Evolutionary conservation across 2,329 filamentous ascomycete genomes (phyloP).

Genomic region (Pseudocercospora macadamiae): DNA sequence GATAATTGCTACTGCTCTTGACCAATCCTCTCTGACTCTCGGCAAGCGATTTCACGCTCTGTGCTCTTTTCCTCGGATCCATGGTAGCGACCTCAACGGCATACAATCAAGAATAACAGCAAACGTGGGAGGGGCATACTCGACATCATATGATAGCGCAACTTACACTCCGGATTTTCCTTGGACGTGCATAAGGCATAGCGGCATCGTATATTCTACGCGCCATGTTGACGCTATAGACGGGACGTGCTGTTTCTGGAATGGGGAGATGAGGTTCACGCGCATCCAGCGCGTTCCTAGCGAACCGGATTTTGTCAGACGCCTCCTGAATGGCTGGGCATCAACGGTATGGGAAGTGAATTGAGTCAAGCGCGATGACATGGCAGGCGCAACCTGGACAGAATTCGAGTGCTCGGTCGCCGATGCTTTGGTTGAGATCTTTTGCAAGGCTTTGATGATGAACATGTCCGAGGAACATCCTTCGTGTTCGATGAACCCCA

Average conservation of each 20-base stretch:
- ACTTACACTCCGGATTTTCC: neutral
- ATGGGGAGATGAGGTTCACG: constrained; percentile 1
- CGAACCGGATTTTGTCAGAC: neutral
- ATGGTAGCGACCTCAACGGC: neutral
- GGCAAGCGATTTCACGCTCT: constrained; percentile 4
- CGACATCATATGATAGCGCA: neutral
- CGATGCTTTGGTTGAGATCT: neutral
- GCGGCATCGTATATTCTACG: neutral
- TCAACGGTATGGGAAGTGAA: neutral
- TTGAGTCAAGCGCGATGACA: neutral
- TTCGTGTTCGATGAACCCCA: neutral
- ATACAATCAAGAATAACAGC: neutral
- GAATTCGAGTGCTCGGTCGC: neutral
- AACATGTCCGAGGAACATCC: neutral
- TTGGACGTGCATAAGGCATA: constrained; percentile 2
- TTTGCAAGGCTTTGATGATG: neutral
- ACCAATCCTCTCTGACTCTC: constrained; percentile 3
- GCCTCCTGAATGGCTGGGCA: neutral
- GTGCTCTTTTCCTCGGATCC: constrained; percentile 1
- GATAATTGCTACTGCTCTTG: constrained; percentile 1
- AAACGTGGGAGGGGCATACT: neutral
- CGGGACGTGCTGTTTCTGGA: neutral
- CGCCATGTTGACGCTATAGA: constrained; percentile 2
- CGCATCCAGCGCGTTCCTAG: neutral
- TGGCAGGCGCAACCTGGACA: neutral